Evolutionary conservation across 140 eudicot species (phyloP), one percentile per base, ranked within the genome.

Genomic region (Flaveria floridana): DNA sequence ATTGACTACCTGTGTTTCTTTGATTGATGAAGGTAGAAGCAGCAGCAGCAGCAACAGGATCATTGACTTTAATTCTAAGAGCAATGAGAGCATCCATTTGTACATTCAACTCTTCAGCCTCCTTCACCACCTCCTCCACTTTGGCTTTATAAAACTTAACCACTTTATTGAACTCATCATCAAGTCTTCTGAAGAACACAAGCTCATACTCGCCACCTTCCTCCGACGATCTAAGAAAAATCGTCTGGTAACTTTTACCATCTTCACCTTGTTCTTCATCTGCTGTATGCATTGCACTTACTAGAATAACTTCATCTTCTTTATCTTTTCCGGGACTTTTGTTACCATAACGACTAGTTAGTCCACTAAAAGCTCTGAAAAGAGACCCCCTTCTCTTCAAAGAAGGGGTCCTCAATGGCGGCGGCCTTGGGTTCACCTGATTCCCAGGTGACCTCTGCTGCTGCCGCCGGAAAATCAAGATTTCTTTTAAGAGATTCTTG

Each of bases 61-160:
- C 58, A 70, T 77, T 79, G n/a, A 88, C 90, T 73, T 59, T 84
- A n/a, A 88, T 76, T 66, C 97, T 46, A 18, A 91, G 78, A 57
- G 96, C 96, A 75, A 86, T 81, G 1, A 91, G 76, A 16, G 88
- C 92, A 76, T 91, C 91, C 97, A 88, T 91, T 73, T 91, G 96
- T 62, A 78, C 76, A 74, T 75, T 86, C 72, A 91, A 57, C 70
- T 81, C 85, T 41, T 78, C 82, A 0, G 97, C 97, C 28, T 85
- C 76, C 12, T 65, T 58, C 39, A 83, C 59, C 59, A 85, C 86
- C 55, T 88, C 89, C 15, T 82, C 81, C 26, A 91, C 92, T 21
- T 86, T 86, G 3, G 16, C 58, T 71, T 19, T 82, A 51, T 88
- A 91, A 73, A 88, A 91, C 19, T 71, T 63, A 3, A 84, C 19